Evolutionary conservation across 2,329 filamentous ascomycete species (phyloP).

Genomic region (Periconia macrospinosa): DNA sequence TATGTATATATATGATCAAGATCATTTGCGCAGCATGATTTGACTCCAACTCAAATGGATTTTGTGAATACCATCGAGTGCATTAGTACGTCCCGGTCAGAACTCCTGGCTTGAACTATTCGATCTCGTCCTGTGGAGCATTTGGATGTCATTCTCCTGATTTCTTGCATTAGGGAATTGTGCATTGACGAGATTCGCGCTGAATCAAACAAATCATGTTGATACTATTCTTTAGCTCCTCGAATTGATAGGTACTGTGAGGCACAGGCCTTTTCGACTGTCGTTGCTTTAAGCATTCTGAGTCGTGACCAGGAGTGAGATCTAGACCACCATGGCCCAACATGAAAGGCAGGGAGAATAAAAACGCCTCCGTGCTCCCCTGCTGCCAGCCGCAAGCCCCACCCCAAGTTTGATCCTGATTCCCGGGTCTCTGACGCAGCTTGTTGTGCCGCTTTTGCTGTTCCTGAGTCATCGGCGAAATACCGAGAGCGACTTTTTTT

Average conservation of each 20-base stretch:
- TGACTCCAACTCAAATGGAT: background rate
- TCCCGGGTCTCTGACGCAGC: constrained; percentile 20
- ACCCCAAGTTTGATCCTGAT: constrained; percentile 14
- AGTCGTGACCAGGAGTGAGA: constrained; percentile 17
- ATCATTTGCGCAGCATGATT: background rate
- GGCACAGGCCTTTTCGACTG: constrained; percentile 8
- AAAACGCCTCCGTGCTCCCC: constrained; percentile 15
- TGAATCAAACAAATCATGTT: background rate
- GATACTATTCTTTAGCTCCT: background rate
- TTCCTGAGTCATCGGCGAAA: constrained; percentile 12
- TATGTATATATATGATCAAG: background rate
- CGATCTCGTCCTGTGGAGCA: no score
- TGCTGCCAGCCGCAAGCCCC: constrained; percentile 28
- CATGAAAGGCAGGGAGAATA: constrained; percentile 16
- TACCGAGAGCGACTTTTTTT: constrained; percentile 1
- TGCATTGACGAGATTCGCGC: no score
- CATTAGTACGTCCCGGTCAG: background rate
- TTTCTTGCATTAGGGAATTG: no score
- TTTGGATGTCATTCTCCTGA: no score
- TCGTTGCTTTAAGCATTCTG: constrained; percentile 42
- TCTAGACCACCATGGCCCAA: constrained; percentile 30
- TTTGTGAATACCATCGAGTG: background rate
- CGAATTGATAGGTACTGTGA: background rate
- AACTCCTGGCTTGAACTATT: background rate
- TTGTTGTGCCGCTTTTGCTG: constrained; percentile 13